These are phyloP conservation scores for Brassica napus DNA, from an alignment of 345 rosid genomes.

Conservation along the genomic window Da-Ae NC_063452.1:7914001-7914500, in stretches of 20 bases:
- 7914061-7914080: not conserved
- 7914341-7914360: conserved; percentile 28
- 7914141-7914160: not conserved
- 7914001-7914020: not conserved
- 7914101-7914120: not conserved
- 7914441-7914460: not conserved
- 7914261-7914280: conserved; percentile 48
- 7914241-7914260: not conserved
- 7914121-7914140: not conserved
- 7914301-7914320: conserved; percentile 51
- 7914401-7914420: not conserved
- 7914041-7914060: not conserved
- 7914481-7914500: not conserved
- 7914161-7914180: conserved; percentile 24
- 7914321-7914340: conserved; percentile 41
- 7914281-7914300: conserved; percentile 40
- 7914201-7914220: not conserved
- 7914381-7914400: not conserved
- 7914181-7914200: conserved; percentile 23
- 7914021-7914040: not conserved
- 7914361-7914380: not conserved
- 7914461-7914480: not conserved
- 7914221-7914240: not conserved
- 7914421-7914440: not conserved
- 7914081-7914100: not conserved